Conservation (phyloP, 495 filamentous ascomycete genomes). For the Aspergillus hancockii region DNA sequence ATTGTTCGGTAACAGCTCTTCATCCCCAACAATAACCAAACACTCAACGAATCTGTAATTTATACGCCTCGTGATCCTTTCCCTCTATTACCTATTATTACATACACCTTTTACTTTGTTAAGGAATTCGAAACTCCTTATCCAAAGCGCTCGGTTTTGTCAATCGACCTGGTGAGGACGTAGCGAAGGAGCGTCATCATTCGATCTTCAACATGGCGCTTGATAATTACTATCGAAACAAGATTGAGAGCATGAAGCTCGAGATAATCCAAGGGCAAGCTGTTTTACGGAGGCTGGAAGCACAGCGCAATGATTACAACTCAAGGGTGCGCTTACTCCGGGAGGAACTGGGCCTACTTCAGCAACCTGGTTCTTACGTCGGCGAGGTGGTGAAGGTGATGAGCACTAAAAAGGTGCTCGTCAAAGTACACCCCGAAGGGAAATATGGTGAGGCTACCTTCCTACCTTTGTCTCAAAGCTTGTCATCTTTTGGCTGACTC, state of each 20-base stretch:
- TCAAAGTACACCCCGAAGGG: slow-evolving; percentile 98
- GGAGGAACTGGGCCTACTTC: slow-evolving; percentile 93
- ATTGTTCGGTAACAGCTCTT: background rate
- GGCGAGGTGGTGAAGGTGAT: slow-evolving; percentile 99
- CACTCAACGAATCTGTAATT: background rate
- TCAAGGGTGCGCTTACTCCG: slow-evolving; percentile 91
- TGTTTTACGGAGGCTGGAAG: slow-evolving; percentile 89
- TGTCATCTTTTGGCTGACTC: slow-evolving; percentile 15
- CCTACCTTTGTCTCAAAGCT: background rate
- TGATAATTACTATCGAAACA: slow-evolving; percentile 98
- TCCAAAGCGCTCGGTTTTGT: background rate
- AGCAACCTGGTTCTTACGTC: slow-evolving; percentile 97
- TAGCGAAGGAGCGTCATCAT: slow-evolving; percentile 30
- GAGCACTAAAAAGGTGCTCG: slow-evolving; percentile 98
- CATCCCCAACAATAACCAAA: slow-evolving; percentile 1
- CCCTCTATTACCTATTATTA: background rate
- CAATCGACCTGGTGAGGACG: slow-evolving; percentile 2
- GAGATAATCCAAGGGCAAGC: slow-evolving; percentile 99
- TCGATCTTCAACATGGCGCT: slow-evolving; percentile 76
- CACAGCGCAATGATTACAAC: slow-evolving; percentile 99
- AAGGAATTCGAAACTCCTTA: background rate
- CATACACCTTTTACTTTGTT: background rate
- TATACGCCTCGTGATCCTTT: background rate
- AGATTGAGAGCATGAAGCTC: slow-evolving; percentile 99
- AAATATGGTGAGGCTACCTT: slow-evolving; percentile 87